Evolutionary conservation across 139 green algal species (phyloP), one percentile per base, ranked within the genome.

Genomic region (Chlorella vulgaris): DNA sequence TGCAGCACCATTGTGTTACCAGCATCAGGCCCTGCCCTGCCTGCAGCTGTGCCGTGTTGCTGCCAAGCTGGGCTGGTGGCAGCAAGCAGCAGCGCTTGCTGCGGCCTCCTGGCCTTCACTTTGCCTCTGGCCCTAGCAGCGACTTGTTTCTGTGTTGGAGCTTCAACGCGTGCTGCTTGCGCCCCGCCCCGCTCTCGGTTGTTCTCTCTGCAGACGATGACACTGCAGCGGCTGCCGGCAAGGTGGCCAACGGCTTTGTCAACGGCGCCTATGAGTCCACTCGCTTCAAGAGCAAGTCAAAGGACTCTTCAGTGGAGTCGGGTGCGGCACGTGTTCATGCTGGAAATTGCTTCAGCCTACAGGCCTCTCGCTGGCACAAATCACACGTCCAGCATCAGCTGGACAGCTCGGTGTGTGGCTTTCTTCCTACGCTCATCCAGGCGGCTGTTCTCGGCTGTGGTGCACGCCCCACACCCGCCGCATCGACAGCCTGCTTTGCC

Each of bases 271-370:
- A 96, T 74, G 95, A 97, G 87, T 86, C 89, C 71, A 93, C 85
- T 1, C 91, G 96, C 26, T 98, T 98, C 92, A 99, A 98, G 89
- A 85, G 78, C 77, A 94, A 97, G 85, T 55, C 79, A 15, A 81
- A 87, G 43, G 76, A 70, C 35, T 82, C 88, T 58, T 87, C 87
- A 29, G 66, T 89, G 31, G 69, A 86, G 73, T 39, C 71, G 33
- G 70, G 70, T 78, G 47, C 22, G 68, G 26, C 10, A 24, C 24
- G 31, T 24, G 28, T n/a, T n/a, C n/a, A n/a, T n/a, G n/a, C n/a
- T n/a, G n/a, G n/a, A n/a, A n/a, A n/a, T n/a, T n/a, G n/a, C n/a
- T n/a, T n/a, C 61, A 86, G 82, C 55, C 80, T 94, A 51, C 69
- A 82, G 38, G 50, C 19, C 69, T 10, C 10, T 55, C 47, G 47